These are phyloP conservation scores for Penicillium verhagenii DNA, from an alignment of 495 filamentous ascomycete genomes.

Conservation along the genomic window DNA sequence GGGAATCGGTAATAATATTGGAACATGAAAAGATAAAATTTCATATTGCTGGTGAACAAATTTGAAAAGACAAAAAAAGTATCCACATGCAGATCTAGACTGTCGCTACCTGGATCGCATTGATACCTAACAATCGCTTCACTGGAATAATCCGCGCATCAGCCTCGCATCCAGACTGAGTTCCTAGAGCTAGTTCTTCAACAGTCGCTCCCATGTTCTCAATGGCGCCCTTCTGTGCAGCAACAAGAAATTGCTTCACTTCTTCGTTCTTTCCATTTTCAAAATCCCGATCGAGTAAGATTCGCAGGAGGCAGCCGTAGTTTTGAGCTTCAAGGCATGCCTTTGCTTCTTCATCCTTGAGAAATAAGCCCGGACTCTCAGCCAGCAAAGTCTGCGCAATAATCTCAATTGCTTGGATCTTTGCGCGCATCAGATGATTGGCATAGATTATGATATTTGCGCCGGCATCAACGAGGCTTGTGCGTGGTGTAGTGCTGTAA, in stretches of 20 bases:
- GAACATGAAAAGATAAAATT: too few relatives aligned
- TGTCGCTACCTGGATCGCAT: neutral
- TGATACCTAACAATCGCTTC: neutral
- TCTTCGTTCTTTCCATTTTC: neutral
- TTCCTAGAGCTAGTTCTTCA: neutral
- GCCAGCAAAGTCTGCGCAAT: neutral
- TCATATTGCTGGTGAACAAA: too few relatives aligned
- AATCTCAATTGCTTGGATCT: neutral
- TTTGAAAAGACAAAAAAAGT: too few relatives aligned
- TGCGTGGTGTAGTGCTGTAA: neutral
- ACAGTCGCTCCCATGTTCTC: neutral
- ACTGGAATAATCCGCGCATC: neutral
- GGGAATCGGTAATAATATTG: too few relatives aligned
- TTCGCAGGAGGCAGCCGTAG: slow-evolving; percentile 4
- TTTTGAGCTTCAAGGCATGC: slow-evolving; percentile 1
- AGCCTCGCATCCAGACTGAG: slow-evolving; percentile 5
- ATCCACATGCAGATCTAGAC: too few relatives aligned
- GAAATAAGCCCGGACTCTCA: neutral
- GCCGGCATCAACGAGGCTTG: slow-evolving; percentile 4
- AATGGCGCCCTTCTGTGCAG: neutral
- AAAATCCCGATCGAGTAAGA: neutral
- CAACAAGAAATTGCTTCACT: neutral
- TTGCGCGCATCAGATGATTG: slow-evolving; percentile 8
- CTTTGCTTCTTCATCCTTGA: neutral
- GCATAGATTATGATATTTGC: slow-evolving; percentile 8